phyloP scores from a whole-genome alignment of 2,329 filamentous ascomycete species.

The Talaromyces sp. region DNA sequence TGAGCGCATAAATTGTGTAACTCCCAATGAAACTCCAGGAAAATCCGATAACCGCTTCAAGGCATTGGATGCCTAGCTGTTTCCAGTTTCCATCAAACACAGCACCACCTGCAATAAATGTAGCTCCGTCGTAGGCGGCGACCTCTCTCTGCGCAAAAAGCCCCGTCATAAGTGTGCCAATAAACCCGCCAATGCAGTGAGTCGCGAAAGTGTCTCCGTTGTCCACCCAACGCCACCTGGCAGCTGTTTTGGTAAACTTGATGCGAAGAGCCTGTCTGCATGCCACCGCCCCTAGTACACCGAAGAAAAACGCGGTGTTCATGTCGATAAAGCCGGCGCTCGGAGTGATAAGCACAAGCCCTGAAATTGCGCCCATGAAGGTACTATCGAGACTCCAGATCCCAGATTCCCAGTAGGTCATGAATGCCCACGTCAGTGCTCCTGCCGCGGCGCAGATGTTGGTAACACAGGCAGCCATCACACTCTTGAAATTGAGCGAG shows the following conservation, averaged over 20 bases:
- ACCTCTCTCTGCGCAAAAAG: constrained; percentile 49
- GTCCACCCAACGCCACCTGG: constrained; percentile 48
- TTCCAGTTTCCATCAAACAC: constrained; percentile 48
- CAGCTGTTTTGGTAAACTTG: constrained; percentile 49
- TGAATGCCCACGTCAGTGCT: constrained; percentile 44
- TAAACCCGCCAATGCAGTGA: constrained; percentile 49
- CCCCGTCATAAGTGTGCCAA: constrained; percentile 49
- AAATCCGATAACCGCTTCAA: constrained; percentile 50
- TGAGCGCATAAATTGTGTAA: constrained; percentile 46
- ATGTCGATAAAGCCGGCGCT: constrained; percentile 48
- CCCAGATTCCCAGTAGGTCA: constrained; percentile 41
- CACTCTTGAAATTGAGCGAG: constrained; percentile 46
- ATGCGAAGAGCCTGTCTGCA: constrained; percentile 50
- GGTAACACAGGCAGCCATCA: constrained; percentile 24
- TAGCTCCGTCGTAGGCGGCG: constrained; percentile 46
- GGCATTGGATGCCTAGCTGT: constrained; percentile 48
- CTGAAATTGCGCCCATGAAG: constrained; percentile 51
- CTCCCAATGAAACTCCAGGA: constrained; percentile 48
- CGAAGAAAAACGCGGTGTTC: constrained; percentile 47
- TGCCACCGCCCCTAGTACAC: constrained; percentile 43
- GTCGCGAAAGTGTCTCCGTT: constrained; percentile 54
- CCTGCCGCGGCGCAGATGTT: constrained; percentile 29
- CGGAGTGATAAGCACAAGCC: constrained; percentile 50
- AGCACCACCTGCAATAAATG: constrained; percentile 46
- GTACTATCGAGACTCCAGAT: constrained; percentile 47